A percentile compares a stretch with the other conserved stretches of the same genome.
Conservation (phyloP, 1,139 yeast genomes). For the Geotrichum reessii region DNA sequence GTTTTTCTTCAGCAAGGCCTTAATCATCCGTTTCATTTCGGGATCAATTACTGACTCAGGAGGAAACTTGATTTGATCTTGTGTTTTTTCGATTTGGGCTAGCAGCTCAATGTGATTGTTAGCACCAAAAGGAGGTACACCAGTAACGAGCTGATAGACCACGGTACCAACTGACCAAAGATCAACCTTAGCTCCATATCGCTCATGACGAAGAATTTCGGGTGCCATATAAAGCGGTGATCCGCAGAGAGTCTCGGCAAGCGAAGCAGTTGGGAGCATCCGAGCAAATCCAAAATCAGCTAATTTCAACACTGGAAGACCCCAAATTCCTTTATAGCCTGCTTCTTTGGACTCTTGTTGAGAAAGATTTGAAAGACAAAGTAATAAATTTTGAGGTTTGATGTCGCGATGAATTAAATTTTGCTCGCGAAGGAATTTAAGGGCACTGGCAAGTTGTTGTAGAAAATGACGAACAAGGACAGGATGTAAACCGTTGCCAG, state of each 20-base stretch:
- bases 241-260: slow-evolving; percentile 97
- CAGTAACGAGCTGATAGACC: slow-evolving; percentile 87
- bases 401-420: slow-evolving; percentile 90
- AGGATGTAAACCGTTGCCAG: slow-evolving; percentile 68
- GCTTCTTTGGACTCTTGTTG: slow-evolving; percentile 50
- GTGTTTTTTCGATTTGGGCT: slow-evolving; percentile 74
- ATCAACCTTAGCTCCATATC: slow-evolving; percentile 95
- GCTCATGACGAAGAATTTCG: slow-evolving; percentile 87
- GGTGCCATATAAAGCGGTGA: slow-evolving; percentile 98
- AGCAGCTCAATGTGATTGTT: slow-evolving; percentile 84
- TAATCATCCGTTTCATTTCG: slow-evolving; percentile 55
- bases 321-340: slow-evolving; percentile 74
- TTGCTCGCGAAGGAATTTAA: slow-evolving; percentile 71
- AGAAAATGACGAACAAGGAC: slow-evolving; percentile 75
- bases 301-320: slow-evolving; percentile 80
- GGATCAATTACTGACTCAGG: slow-evolving; percentile 33
- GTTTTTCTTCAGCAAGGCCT: slow-evolving; percentile 69
- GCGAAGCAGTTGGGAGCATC: slow-evolving; percentile 80
- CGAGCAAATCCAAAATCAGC: slow-evolving; percentile 98
- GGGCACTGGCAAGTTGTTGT: slow-evolving; percentile 79
- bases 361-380: slow-evolving; percentile 71
- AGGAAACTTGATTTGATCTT: slow-evolving; percentile 75
- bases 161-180: slow-evolving; percentile 98
- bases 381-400: slow-evolving; percentile 83
- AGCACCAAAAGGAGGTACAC: slow-evolving; percentile 92